Base-by-base conservation (phyloP, 192 early-diverging fungal species). In the Haplosporangium gracile region DNA sequence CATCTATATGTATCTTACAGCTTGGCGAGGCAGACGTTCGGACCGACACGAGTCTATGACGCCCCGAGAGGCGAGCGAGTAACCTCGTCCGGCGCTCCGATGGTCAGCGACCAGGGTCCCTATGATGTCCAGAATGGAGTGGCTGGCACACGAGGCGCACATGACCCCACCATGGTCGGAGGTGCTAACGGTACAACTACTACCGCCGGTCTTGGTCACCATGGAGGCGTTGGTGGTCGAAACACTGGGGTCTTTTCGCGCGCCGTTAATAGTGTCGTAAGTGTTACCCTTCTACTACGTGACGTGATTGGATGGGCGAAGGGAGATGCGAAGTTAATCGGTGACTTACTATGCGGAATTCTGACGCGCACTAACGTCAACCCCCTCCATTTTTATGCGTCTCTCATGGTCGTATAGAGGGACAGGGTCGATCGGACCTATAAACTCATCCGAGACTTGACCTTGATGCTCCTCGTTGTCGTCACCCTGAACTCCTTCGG, bases 401-500 rank as follows among this genome's bases (percentile, higher is more conserved):
- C 26, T 65, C 18, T 34, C 16, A 24, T 20, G 1, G 4, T 5
- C 32, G 10, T 18, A 4, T 74, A 85, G 83, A 76, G 70, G 18
- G 78, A 77, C 20, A 57, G 83, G 24, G 29, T 80, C 24, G 47
- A 74, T 13, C 68, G 43, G 5, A 77, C 83, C 24, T 63, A 80
- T 24, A 60, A 55, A 15, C 53, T 85, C 24, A 49, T 80, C 22
- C 83, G 83, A 7, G 83, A 85, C 60, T 68, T 85, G 83, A 80
- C 83, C 6, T 39, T 85, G 70, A 85, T 85, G 83, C 74, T 85
- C 10, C 60, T 85, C 24, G 36, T 85, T 7, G 83, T 78, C 29
- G 45, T 85, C 57, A 74, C 83, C 13, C n/a, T 85, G 8, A 85
- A 80, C 69, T 74, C 78, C n/a, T 77, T 85, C 47, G 83, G 83